A percentile compares a stretch with the other conserved stretches of the same genome.
Conservation (phyloP, 768 basidiomycete species). For the Pholiota molesta region DNA sequence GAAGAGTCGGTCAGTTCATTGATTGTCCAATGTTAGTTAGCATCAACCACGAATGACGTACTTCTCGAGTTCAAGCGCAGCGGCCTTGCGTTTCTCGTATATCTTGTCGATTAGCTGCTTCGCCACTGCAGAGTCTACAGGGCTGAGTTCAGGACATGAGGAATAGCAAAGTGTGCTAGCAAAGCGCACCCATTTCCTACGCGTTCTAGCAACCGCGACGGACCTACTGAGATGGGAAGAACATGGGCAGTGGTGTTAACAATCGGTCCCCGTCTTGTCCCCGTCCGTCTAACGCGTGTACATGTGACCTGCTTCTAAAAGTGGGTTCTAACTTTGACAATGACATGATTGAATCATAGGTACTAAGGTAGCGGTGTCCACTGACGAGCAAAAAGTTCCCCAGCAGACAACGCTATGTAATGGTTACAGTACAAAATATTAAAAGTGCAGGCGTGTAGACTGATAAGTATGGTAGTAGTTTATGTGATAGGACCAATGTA, state of each 20-base stretch:
- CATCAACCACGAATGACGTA: conserved; percentile 32
- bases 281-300: not conserved
- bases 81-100: conserved; percentile 95
- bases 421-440: too few species aligned
- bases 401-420: too few species aligned
- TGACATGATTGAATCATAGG: not conserved
- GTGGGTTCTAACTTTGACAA: too few species aligned
- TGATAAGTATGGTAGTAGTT: too few species aligned
- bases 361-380: not conserved
- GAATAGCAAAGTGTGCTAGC: too few species aligned
- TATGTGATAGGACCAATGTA: too few species aligned
- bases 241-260: not conserved
- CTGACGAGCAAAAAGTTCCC: not conserved
- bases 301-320: not conserved
- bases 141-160: not conserved
- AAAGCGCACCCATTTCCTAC: conserved; percentile 27
- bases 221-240: not conserved
- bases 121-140: conserved; percentile 68
- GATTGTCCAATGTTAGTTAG: too few species aligned
- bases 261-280: not conserved
- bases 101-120: conserved; percentile 90
- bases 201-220: conserved; percentile 6
- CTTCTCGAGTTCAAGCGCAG: conserved; percentile 96
- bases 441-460: too few species aligned
- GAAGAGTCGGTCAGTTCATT: conserved; percentile 4